A percentile compares a stretch with the other conserved stretches of the same genome.
phyloP scores from a whole-genome alignment of 257 asterid genomes.

The Hygrophila difformis region DNA sequence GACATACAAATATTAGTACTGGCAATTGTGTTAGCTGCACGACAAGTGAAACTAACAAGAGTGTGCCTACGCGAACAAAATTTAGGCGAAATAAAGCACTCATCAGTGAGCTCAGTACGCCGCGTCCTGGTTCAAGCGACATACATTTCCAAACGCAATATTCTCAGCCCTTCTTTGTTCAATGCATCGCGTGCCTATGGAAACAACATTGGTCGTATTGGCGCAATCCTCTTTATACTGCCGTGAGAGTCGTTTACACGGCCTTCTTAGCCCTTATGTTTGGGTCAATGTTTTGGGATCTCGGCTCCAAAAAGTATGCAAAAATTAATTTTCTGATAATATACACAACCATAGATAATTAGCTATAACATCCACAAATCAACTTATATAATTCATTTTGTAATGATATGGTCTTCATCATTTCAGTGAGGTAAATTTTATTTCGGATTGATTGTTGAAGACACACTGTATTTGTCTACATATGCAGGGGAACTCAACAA shows the following conservation, averaged over 20 bases:
- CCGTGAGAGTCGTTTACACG: constrained; percentile 49
- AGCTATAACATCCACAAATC: not conserved
- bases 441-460: too few species aligned
- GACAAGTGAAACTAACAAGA: too few species aligned
- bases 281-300: constrained; percentile 64
- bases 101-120: constrained; percentile 33
- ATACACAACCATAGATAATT: not conserved
- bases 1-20: too few species aligned
- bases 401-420: not conserved
- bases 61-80: not conserved
- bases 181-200: constrained; percentile 60
- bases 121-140: constrained; percentile 43
- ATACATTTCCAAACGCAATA: constrained; percentile 34
- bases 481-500: constrained; percentile 27
- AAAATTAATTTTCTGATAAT: not conserved
- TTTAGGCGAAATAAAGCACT: constrained; percentile 40
- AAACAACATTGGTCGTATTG: constrained; percentile 60
- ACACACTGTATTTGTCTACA: not conserved
- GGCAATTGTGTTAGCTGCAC: too few species aligned
- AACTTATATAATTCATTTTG: too few species aligned
- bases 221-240: constrained; percentile 56
- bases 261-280: constrained; percentile 34
- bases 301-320: constrained; percentile 42
- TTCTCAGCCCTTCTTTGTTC: constrained; percentile 32
- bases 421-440: too few species aligned